Percentiles rank a stretch among this genome's conserved stretches.
Evolutionary conservation across 2,329 filamentous ascomycete genomes (phyloP).

Genomic region (Chlorencoelia australis): DNA sequence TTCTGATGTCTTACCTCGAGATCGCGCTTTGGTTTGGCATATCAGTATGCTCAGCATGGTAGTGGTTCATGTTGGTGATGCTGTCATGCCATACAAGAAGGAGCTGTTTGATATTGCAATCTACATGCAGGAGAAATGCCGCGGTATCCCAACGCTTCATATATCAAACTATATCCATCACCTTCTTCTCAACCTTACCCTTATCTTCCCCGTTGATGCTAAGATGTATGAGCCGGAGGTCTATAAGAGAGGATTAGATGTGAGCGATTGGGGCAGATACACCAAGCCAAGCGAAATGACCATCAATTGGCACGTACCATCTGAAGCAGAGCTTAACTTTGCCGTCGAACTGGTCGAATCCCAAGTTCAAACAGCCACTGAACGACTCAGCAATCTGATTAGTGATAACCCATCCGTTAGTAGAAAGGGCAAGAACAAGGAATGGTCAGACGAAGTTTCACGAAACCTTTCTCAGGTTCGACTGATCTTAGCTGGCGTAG

Average conservation of each 20-base stretch:
- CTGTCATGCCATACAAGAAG: slow-evolving; percentile 79
- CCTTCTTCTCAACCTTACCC: slow-evolving; percentile 83
- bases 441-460: slow-evolving; percentile 96
- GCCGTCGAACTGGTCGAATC: slow-evolving; percentile 81
- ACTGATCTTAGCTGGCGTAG: slow-evolving; percentile 82
- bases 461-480: slow-evolving; percentile 79
- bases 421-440: slow-evolving; percentile 90
- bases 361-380: slow-evolving; percentile 67
- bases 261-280: slow-evolving; percentile 76
- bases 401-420: slow-evolving; percentile 73
- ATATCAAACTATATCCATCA: slow-evolving; percentile 98
- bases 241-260: slow-evolving; percentile 59
- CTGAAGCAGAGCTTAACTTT: slow-evolving; percentile 71
- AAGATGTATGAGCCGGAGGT: slow-evolving; percentile 75
- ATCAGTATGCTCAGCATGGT: slow-evolving; percentile 97
- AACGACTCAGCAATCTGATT: slow-evolving; percentile 69
- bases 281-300: slow-evolving; percentile 65
- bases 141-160: slow-evolving; percentile 87
- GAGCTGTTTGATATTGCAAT: slow-evolving; percentile 84
- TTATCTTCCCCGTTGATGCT: slow-evolving; percentile 88
- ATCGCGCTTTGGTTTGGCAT: slow-evolving; percentile 91
- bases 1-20: slow-evolving; percentile 83
- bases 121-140: slow-evolving; percentile 95
- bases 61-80: slow-evolving; percentile 86
- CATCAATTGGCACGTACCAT: slow-evolving; percentile 86